Base-by-base conservation (phyloP, 2,329 filamentous ascomycete species). In the Stagonosporopsis tanaceti region DNA sequence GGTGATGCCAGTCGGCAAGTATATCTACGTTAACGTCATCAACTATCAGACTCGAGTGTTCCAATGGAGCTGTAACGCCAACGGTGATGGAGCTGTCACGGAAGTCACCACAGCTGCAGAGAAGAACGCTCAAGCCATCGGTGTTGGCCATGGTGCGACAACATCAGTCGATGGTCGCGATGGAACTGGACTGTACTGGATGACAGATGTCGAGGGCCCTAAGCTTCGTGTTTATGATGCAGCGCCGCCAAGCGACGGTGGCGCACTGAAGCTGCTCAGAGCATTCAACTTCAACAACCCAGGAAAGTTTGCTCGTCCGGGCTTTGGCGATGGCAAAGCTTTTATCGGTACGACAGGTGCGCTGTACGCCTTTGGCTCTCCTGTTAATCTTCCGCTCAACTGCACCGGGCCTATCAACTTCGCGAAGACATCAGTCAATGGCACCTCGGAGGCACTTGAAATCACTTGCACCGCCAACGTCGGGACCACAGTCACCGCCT, bases 161-260 rank as follows among this genome's bases (percentile, higher is more conserved):
- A 87, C 85, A 0, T 84, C 84, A 0, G 75, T 86, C 42, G 79
- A 83, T 50, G 81, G 81, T 4, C 77, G 85, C 61, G 69, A 77
- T 2, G 85, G 84, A 3, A 85, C 83, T 1, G 85, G 84, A 25
- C 78, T 87, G 0, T 67, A 86, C 6, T 87, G 85, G 85, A 80
- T 80, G 1, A 81, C 79, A 1, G 85, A 87, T 52, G 82, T 86
- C 0, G 81, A 86, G 60, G 83, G 82, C 6, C 73, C 75, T 6
- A 81, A 82, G 55, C 76, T 86, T 9, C 78, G 82, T 20, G 78
- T 85, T 32, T 86, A 85, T 63, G 78, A 84, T 22, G 81, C 84
- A 0, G 70, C 85, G 1, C 85, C 66, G 11, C 62, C 60, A 3
- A 32, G 83, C 0, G 71, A 77, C 8, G 77, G 80, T 24, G 81